Evolutionary conservation across 2,329 filamentous ascomycete species (phyloP), one percentile per base, ranked within the genome.

Genomic region (Trichophyton benhamiae): DNA sequence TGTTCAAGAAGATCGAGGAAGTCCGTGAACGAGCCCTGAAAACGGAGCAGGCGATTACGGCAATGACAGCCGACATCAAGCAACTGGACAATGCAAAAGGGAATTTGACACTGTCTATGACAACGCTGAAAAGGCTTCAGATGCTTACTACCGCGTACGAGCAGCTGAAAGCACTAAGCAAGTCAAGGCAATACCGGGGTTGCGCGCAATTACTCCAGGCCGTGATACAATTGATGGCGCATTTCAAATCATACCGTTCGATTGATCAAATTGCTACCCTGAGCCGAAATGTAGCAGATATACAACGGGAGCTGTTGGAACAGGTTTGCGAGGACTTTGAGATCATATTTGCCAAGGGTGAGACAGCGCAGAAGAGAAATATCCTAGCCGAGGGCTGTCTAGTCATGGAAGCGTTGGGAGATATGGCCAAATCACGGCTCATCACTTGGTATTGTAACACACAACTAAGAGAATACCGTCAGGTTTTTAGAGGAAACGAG

Each of bases 271-370:
- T 99, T 71, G 94, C 94, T 30, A 88, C 88, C 0, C 80, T 99
- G 65, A 95, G 90, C 71, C 85, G 90, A 59, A 95, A 95, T 68
- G 94, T 99, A 41, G 87, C 91, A 4, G 94, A 97, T 68, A 80
- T 99, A 65, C 94, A 99, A 76, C 81, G 91, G 63, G 91, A 96
- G 73, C 77, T 99, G 62, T 78, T 96, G 62, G 94, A 99, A 77
- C 94, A 99, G 75, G 87, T 99, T n/a, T 99, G 94, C 72, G 94
- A 97, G 75, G 94, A 99, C 74, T 99, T 99, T 71, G 94, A 99
- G 78, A 83, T 96, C 62, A 88, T 89, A 0, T 99, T 97, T 74
- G 87, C 91, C 20, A 95, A 92, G 74, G 86, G 85, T 22, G 92
- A 97, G 74, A 85, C 96, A 13, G 79, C 80, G 2, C 78, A 83